These are phyloP conservation scores for Ustilaginoidea virens DNA, from an alignment of 2,329 filamentous ascomycete species.

Conservation along the genomic window DNA sequence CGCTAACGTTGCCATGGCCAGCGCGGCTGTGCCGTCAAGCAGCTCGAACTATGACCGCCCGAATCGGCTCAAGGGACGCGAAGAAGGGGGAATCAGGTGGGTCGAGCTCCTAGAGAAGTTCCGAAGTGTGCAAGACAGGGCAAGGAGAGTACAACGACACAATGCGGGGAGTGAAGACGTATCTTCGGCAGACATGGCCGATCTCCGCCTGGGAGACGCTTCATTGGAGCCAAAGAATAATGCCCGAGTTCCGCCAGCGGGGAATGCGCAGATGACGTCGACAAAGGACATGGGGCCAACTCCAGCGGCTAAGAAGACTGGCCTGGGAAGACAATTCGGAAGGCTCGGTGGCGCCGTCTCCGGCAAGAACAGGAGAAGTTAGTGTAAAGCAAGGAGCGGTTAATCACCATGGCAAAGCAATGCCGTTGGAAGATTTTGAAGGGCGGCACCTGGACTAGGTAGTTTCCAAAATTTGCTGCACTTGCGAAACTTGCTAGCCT, in stretches of 20 bases:
- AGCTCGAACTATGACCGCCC: slow-evolving; percentile 52
- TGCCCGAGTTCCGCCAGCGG: slow-evolving; percentile 19
- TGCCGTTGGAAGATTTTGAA: not conserved
- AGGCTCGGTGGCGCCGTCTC: slow-evolving; percentile 56
- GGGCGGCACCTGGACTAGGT: not conserved
- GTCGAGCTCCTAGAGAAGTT: slow-evolving; percentile 90
- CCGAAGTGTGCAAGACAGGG: slow-evolving; percentile 74
- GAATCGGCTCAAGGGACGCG: slow-evolving; percentile 65
- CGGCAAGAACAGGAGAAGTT: slow-evolving; percentile 40
- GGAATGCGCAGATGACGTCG: slow-evolving; percentile 24
- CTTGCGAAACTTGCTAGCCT: slow-evolving; percentile 1
- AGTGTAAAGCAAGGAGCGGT: slow-evolving; percentile 4
- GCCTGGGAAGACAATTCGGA: slow-evolving; percentile 53
- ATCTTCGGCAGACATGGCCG: slow-evolving; percentile 26
- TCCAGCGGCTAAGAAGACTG: slow-evolving; percentile 40
- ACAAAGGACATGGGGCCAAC: slow-evolving; percentile 31
- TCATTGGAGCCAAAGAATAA: slow-evolving; percentile 24
- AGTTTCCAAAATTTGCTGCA: not conserved
- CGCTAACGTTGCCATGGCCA: slow-evolving; percentile 4
- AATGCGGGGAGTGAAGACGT: slow-evolving; percentile 35
- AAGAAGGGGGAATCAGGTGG: slow-evolving; percentile 81
- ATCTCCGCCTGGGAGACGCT: slow-evolving; percentile 26
- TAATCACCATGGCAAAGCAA: not conserved
- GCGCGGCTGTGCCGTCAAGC: slow-evolving; percentile 31
- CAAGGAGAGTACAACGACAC: slow-evolving; percentile 52